These are phyloP conservation scores for Colletotrichum nymphaeae DNA, from an alignment of 2,329 filamentous ascomycete genomes.

Conservation along the genomic window DNA sequence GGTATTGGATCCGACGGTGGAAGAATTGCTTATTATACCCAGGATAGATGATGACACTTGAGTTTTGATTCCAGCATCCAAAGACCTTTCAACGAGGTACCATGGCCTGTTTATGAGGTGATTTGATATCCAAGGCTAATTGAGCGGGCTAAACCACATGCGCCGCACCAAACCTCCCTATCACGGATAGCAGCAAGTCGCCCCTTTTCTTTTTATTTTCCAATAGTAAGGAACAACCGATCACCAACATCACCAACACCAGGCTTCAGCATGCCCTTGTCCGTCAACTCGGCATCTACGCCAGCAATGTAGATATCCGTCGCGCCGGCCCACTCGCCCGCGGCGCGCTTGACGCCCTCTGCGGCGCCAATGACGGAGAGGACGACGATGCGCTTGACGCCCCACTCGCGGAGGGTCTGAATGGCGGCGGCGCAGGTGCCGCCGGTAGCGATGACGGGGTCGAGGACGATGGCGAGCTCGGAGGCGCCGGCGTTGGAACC, in stretches of 20 bases:
- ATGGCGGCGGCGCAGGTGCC: conserved; percentile 91
- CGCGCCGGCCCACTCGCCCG: conserved; percentile 80
- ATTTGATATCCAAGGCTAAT: not conserved
- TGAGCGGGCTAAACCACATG: not conserved
- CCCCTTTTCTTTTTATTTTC: conserved; percentile 67
- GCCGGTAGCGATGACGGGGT: conserved; percentile 94
- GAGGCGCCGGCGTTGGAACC: conserved; percentile 51
- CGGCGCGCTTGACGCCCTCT: conserved; percentile 77
- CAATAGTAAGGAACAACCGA: conserved; percentile 87
- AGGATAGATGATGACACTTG: conserved; percentile 4
- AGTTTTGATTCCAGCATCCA: conserved; percentile 17
- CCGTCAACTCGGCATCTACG: conserved; percentile 79
- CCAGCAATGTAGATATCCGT: conserved; percentile 86
- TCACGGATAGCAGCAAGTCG: too few relatives aligned
- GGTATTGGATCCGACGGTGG: not conserved
- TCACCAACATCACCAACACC: conserved; percentile 93
- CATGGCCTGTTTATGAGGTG: not conserved
- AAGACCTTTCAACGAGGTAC: conserved; percentile 6
- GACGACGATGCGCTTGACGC: conserved; percentile 83
- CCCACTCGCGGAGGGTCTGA: conserved; percentile 90
- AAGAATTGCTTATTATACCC: not conserved
- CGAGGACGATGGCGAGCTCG: conserved; percentile 82
- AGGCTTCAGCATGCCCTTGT: conserved; percentile 89
- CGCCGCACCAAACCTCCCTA: too few relatives aligned
- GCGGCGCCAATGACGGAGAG: conserved; percentile 79